Percentiles rank a stretch among this genome's conserved stretches.
phyloP scores from a whole-genome alignment of 371 early-diverging fungal species.

The Mortierella sp. region DNA sequence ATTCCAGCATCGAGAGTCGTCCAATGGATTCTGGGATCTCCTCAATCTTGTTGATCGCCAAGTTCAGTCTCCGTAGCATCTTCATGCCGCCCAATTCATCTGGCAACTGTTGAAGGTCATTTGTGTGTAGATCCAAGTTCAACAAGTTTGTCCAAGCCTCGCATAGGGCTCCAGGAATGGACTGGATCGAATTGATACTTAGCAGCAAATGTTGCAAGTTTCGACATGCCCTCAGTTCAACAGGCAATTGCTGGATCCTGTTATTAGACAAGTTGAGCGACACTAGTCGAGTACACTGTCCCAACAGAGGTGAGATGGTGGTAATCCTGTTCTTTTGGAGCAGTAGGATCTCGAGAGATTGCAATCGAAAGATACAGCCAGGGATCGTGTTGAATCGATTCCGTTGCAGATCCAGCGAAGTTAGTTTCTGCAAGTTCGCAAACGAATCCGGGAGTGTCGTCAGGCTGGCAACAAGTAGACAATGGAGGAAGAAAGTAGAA shows the following conservation, averaged over 20 bases:
- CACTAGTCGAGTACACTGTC: constrained; percentile 49
- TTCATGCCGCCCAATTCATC: constrained; percentile 53
- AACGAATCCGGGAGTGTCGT: constrained; percentile 65
- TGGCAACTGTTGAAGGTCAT: constrained; percentile 57
- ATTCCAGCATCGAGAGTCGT: constrained; percentile 61
- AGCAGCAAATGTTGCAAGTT: constrained; percentile 65
- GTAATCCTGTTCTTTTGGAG: constrained; percentile 61
- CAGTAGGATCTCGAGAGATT: constrained; percentile 54
- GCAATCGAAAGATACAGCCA: constrained; percentile 54
- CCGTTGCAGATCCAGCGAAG: constrained; percentile 71
- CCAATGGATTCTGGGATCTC: constrained; percentile 68
- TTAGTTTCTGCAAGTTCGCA: constrained; percentile 60
- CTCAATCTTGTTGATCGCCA: constrained; percentile 70
- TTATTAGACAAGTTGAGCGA: constrained; percentile 64
- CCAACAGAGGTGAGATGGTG: constrained; percentile 37
- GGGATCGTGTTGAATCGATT: constrained; percentile 71
- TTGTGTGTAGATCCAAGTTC: constrained; percentile 75
- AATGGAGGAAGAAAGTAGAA: not conserved
- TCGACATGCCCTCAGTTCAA: constrained; percentile 56
- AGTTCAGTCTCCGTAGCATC: constrained; percentile 65
- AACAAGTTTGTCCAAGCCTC: constrained; percentile 59
- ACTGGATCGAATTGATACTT: constrained; percentile 64
- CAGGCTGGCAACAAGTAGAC: constrained; percentile 14
- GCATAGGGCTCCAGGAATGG: constrained; percentile 60
- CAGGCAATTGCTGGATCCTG: constrained; percentile 58